Conservation (phyloP, 768 basidiomycete species). For the Hygrocybe coccinea region DNA sequence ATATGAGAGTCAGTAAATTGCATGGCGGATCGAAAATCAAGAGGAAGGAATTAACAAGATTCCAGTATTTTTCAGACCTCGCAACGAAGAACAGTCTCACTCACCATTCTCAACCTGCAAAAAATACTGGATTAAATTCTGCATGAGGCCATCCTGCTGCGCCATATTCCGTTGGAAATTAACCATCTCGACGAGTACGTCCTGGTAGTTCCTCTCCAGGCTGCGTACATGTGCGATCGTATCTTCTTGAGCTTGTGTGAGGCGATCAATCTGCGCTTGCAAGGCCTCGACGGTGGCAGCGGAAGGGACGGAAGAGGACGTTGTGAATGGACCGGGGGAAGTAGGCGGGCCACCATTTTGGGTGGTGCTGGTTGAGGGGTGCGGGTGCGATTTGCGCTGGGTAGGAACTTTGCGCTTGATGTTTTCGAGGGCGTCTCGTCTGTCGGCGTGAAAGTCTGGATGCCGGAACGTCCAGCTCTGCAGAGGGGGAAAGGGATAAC, state of each 20-base stretch:
- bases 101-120: constrained; percentile 59
- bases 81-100: constrained; percentile 15
- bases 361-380: constrained; percentile 17
- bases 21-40: not conserved
- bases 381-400: constrained; percentile 44
- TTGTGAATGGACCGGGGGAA: constrained; percentile 24
- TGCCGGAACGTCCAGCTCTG: constrained; percentile 59
- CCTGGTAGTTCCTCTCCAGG: constrained; percentile 61
- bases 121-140: constrained; percentile 76
- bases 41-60: not conserved
- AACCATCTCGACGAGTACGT: constrained; percentile 66
- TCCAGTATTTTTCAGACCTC: not conserved
- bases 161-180: constrained; percentile 70
- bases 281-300: constrained; percentile 33
- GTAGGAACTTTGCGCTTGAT: constrained; percentile 58
- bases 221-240: constrained; percentile 50
- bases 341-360: constrained; percentile 20
- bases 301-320: constrained; percentile 18
- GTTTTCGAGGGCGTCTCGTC: constrained; percentile 51
- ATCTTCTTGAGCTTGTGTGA: constrained; percentile 46
- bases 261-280: constrained; percentile 47
- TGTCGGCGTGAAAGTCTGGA: constrained; percentile 53
- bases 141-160: constrained; percentile 81
- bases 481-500: not conserved
- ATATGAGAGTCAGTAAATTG: not conserved